Evolutionary conservation across 257 asterid genomes (phyloP).

Genomic region (Buddleja alternifolia): DNA sequence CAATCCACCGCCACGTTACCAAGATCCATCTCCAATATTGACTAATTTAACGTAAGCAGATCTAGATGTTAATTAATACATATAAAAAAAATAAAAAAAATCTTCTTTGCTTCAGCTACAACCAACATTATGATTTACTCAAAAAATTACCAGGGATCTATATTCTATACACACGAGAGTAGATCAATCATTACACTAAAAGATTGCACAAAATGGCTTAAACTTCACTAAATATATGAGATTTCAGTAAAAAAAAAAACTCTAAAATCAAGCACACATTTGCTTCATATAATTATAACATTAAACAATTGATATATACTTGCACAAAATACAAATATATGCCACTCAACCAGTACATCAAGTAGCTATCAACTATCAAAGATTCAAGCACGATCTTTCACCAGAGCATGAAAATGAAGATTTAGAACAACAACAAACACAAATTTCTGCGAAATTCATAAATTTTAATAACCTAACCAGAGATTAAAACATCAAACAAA

Average conservation of each 20-base stretch:
- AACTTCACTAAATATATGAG: constrained; percentile 21
- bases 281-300: constrained; percentile 24
- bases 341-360: constrained; percentile 20
- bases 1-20: constrained; percentile 33
- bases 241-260: constrained; percentile 17
- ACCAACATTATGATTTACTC: constrained; percentile 13
- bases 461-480: neutral
- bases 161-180: constrained; percentile 15
- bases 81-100: neutral
- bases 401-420: constrained; percentile 20
- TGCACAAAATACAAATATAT: constrained; percentile 13
- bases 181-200: constrained; percentile 18
- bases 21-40: constrained; percentile 26
- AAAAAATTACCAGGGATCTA: constrained; percentile 19
- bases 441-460: constrained; percentile 2
- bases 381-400: neutral
- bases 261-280: constrained; percentile 36
- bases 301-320: constrained; percentile 5
- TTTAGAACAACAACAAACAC: neutral
- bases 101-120: constrained; percentile 22
- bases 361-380: constrained; percentile 23
- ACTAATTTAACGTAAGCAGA: constrained; percentile 29
- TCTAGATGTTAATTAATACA: constrained; percentile 28
- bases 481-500: neutral
- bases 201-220: constrained; percentile 19